Evolutionary conservation across 805 yeast genomes (phyloP), one percentile per base, ranked within the genome.

Genomic region (Scheffersomyces stipitis): DNA sequence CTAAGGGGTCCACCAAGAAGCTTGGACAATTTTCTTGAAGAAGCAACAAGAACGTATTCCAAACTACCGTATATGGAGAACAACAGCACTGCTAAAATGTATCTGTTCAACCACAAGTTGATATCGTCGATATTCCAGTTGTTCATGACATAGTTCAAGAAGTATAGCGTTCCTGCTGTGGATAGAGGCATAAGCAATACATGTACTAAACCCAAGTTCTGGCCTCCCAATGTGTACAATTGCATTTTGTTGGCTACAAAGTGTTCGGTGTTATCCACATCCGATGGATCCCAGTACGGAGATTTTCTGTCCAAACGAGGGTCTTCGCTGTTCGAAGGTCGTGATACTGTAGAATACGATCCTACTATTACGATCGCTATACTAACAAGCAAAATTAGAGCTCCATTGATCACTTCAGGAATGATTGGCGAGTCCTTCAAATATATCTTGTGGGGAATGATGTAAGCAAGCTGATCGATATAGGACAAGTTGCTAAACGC

Each of bases 121-220:
- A 78, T 41, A 7, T 40, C 44, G 4, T 55, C 61, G 7, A 43
- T 44, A 38, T 64, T 60, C 32, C 64, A 45, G 26, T 56, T 51
- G 36, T 62, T 61, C 31, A 73, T 33, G 4, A 53, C 51, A 37
- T 58, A 63, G 47, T 73, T 68, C 26, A 76, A 36, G 0, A 64
- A 62, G 20, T 58, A 40, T 28, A 79, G 54, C n/a, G 47, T 49
- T 14, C 44, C 34, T 5, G 73, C 71, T 4, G 76, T 73, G 5
- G 67, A 10, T 4, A 78, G 37, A 0, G 84, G 83, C 51, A 76
- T 47, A 3, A 56, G 13, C 4, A 66, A 27, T 0, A 73, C 80
- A 31, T 54, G 62, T 33, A 29, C 34, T 10, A 42, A 13, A 5
- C 46, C 49, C 6, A 50, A 18, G 13, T 31, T 13, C 5, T 31